These are phyloP conservation scores for Cutaneotrichosporon spelunceum DNA, from an alignment of 1,284 basidiomycete genomes.

Conservation along the genomic window DNA sequence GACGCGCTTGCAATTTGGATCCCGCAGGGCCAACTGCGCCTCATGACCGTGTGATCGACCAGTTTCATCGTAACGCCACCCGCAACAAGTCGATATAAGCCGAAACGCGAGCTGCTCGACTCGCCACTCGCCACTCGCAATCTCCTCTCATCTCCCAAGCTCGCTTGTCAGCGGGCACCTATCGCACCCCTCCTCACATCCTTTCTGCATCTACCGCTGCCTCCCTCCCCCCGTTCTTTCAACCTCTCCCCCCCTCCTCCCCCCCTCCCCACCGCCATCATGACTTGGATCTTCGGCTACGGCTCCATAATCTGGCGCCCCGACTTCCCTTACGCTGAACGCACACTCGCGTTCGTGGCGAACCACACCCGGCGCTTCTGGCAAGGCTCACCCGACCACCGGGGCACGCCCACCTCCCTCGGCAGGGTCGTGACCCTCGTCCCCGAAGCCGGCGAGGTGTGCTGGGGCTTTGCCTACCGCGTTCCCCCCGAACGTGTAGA, in stretches of 20 bases:
- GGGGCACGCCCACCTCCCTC: conserved; percentile 43
- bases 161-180: too few species aligned
- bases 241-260: not conserved
- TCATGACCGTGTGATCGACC: not conserved
- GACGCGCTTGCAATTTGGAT: not conserved
- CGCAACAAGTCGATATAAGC: not conserved
- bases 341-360: conserved; percentile 54
- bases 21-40: not conserved
- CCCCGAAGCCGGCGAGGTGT: conserved; percentile 12
- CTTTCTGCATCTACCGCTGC: too few species aligned
- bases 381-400: conserved; percentile 49
- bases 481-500: conserved; percentile 14
- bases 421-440: conserved; percentile 49
- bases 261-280: not conserved
- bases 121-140: too few species aligned
- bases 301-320: conserved; percentile 26
- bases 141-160: too few species aligned
- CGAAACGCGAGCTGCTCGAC: too few species aligned
- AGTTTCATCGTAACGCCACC: not conserved
- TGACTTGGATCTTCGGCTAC: conserved; percentile 24
- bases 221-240: not conserved
- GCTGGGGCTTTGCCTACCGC: conserved; percentile 24
- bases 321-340: conserved; percentile 19
- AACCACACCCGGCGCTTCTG: conserved; percentile 49
- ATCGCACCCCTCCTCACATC: not conserved